These are phyloP conservation scores for Coix lacrymajobi DNA, from an alignment of 176 grass and related monocot genomes.

Conservation along the genomic window DNA sequence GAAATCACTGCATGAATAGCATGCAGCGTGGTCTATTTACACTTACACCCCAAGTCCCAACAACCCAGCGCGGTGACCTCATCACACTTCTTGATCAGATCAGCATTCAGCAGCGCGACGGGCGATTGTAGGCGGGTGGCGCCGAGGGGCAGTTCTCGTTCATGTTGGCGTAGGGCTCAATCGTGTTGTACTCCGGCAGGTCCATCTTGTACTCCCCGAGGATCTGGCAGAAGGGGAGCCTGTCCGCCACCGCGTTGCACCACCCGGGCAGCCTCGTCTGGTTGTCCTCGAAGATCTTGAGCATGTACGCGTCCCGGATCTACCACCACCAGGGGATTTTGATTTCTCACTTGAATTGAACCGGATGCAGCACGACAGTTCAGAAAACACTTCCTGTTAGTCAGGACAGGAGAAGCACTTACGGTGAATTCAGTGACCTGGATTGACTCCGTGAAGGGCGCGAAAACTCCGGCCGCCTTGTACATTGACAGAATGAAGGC, in stretches of 20 bases:
- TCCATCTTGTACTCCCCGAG: constrained; percentile 88
- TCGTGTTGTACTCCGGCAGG: constrained; percentile 88
- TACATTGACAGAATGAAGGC: constrained; percentile 89
- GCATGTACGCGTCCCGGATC: constrained; percentile 95
- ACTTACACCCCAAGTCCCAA: neutral
- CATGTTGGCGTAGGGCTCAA: constrained; percentile 82
- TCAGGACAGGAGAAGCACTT: constrained; percentile 15
- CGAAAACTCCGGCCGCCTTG: constrained; percentile 82
- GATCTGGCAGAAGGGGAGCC: constrained; percentile 86
- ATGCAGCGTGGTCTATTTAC: constrained; percentile 4
- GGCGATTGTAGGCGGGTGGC: constrained; percentile 59
- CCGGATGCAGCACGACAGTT: neutral
- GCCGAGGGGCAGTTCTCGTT: constrained; percentile 94
- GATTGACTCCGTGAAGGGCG: constrained; percentile 66
- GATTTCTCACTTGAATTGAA: neutral
- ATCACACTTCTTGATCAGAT: no score
- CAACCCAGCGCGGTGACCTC: no score
- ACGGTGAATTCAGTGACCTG: constrained; percentile 98
- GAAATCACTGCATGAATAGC: neutral
- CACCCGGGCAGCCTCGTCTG: constrained; percentile 68
- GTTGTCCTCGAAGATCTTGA: constrained; percentile 95
- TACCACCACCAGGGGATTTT: neutral
- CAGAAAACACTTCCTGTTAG: neutral
- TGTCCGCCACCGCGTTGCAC: constrained; percentile 57
- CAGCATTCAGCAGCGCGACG: constrained; percentile 36